A percentile compares a stretch with the other conserved stretches of the same genome.
Evolutionary conservation across 176 grass and related monocot genomes (phyloP).

Genomic region (Triticum timopheevii): DNA sequence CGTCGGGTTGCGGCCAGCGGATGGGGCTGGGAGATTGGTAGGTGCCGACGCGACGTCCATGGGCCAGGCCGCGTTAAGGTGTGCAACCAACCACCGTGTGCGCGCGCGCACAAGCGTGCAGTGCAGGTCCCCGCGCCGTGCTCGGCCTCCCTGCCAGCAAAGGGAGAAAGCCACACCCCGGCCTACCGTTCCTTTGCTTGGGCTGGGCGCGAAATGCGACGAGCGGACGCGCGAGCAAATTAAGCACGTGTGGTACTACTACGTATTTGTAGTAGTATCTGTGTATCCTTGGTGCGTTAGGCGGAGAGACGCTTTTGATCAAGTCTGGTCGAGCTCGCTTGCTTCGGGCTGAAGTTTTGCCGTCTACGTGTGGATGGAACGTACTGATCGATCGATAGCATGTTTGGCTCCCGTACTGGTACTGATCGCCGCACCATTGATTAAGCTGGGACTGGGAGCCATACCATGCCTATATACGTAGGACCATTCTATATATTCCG

Average conservation of each 20-base stretch:
- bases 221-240: not conserved
- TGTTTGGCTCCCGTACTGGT: not conserved
- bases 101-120: not conserved
- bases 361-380: not conserved
- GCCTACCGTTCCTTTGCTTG: not conserved
- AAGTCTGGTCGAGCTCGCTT: not conserved
- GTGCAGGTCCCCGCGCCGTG: not conserved
- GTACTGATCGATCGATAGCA: not conserved
- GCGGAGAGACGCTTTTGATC: not conserved
- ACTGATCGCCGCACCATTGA: not conserved
- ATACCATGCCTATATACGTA: not conserved
- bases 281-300: not conserved
- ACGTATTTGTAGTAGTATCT: no score
- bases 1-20: not conserved
- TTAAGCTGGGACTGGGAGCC: not conserved
- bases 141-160: not conserved
- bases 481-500: not conserved
- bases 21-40: not conserved
- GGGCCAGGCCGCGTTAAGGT: not conserved
- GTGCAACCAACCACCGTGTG: conserved; percentile 8
- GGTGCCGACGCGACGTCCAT: not conserved
- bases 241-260: no score
- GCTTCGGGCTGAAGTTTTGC: not conserved
- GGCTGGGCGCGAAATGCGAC: not conserved
- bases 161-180: no score